Evolutionary conservation across 2,329 filamentous ascomycete species (phyloP).

Genomic region (Ophiostoma ips): DNA sequence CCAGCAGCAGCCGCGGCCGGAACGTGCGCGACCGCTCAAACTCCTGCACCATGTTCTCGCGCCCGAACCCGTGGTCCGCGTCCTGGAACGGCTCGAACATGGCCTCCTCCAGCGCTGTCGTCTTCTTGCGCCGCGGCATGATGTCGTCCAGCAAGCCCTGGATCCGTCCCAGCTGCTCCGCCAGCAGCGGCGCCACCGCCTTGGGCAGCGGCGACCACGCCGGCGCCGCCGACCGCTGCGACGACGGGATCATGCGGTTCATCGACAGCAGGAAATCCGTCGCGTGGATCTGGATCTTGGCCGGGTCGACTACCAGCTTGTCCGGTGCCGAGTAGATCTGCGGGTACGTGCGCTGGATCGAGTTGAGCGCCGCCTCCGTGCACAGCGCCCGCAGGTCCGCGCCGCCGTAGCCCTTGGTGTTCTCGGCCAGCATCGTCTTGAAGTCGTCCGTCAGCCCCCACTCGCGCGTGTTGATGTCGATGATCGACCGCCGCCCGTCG

Average conservation of each 20-base stretch:
- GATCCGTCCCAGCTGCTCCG: constrained; percentile 56
- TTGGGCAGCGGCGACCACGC: constrained; percentile 70
- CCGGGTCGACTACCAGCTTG: constrained; percentile 77
- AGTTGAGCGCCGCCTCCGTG: constrained; percentile 89
- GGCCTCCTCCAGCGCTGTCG: constrained; percentile 84
- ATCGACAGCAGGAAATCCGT: constrained; percentile 96
- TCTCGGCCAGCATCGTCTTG: constrained; percentile 69
- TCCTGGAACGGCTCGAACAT: constrained; percentile 80
- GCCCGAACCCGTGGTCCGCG: constrained; percentile 67
- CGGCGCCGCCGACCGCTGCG: constrained; percentile 75
- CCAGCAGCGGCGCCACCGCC: constrained; percentile 67
- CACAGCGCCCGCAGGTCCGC: constrained; percentile 87
- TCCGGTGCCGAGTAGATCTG: constrained; percentile 88
- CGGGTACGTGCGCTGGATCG: constrained; percentile 87
- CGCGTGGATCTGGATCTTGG: constrained; percentile 71
- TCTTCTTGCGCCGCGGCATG: constrained; percentile 71
- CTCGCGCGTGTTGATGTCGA: constrained; percentile 89
- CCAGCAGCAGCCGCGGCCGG: constrained; percentile 72
- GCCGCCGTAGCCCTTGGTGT: constrained; percentile 88
- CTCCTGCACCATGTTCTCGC: constrained; percentile 60
- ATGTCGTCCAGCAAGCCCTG: constrained; percentile 56
- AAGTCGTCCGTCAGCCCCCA: constrained; percentile 75
- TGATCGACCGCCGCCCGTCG: constrained; percentile 67
- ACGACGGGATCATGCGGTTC: constrained; percentile 92
- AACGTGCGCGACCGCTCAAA: constrained; percentile 85